Percentiles rank a stretch among this genome's conserved stretches.
Evolutionary conservation across 108 stramenopile genomes (phyloP).

Genomic region (Pseudonitzschia delicatissima): DNA sequence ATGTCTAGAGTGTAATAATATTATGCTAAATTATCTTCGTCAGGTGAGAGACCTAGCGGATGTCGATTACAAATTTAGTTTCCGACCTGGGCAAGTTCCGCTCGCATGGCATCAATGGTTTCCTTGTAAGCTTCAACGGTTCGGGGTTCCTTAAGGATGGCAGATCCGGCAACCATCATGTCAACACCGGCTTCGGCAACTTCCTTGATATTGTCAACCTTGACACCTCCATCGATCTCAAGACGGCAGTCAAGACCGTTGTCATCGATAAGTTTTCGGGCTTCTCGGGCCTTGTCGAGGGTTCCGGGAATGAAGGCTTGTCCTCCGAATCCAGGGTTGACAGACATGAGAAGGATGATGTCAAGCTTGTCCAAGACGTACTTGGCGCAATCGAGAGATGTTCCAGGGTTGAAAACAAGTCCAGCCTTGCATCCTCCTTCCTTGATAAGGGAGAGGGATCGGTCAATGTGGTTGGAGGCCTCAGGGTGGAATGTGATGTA

Average conservation of each 20-base stretch:
- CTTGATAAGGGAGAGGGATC: slow-evolving; percentile 94
- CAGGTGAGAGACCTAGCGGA: not conserved
- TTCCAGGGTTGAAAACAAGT: slow-evolving; percentile 97
- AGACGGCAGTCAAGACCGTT: slow-evolving; percentile 94
- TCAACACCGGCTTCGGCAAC: slow-evolving; percentile 97
- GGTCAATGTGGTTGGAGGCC: slow-evolving; percentile 93
- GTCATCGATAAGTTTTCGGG: slow-evolving; percentile 95
- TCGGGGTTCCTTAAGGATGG: slow-evolving; percentile 95
- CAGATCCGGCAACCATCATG: slow-evolving; percentile 97
- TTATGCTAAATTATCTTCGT: too few relatives aligned
- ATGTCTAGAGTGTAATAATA: too few relatives aligned
- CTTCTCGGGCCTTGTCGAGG: slow-evolving; percentile 92
- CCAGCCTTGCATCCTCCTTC: slow-evolving; percentile 96
- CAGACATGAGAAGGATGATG: slow-evolving; percentile 97
- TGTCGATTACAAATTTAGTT: slow-evolving; percentile 5
- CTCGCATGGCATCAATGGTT: slow-evolving; percentile 95
- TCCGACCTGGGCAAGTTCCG: slow-evolving; percentile 71
- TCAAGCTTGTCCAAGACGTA: slow-evolving; percentile 98
- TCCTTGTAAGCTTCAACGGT: slow-evolving; percentile 93
- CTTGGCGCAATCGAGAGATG: slow-evolving; percentile 83
- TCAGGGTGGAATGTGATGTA: slow-evolving; percentile 99
- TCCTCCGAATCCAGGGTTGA: slow-evolving; percentile 98
- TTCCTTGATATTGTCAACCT: slow-evolving; percentile 93
- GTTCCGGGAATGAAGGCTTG: slow-evolving; percentile 93
- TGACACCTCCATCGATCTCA: slow-evolving; percentile 94